These are phyloP conservation scores for Incumbomyces lentus DNA, from an alignment of 2,329 filamentous ascomycete species.

Conservation along the genomic window DNA sequence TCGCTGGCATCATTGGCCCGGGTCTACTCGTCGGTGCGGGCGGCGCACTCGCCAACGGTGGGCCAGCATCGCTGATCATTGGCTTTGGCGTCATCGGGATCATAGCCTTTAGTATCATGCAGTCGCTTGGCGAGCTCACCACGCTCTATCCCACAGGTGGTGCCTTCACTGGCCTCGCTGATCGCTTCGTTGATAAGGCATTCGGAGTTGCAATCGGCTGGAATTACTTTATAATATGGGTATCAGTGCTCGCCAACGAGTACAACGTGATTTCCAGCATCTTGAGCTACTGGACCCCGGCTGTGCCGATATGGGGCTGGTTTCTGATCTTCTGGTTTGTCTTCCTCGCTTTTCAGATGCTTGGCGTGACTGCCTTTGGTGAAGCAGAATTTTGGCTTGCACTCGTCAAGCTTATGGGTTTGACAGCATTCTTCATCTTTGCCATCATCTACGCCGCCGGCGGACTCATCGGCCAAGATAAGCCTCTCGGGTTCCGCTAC, in stretches of 20 bases:
- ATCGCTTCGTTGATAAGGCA: conserved; percentile 43
- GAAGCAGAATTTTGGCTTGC: conserved; percentile 42
- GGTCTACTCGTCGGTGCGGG: conserved; percentile 20
- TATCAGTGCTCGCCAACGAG: conserved; percentile 13
- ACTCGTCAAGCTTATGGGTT: conserved; percentile 26
- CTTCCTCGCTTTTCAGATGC: conserved; percentile 34
- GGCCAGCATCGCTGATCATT: conserved; percentile 28
- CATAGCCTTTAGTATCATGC: conserved; percentile 68
- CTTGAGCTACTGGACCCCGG: conserved; percentile 37
- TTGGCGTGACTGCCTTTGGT: conserved; percentile 38
- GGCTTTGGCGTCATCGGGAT: conserved; percentile 47
- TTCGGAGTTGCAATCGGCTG: conserved; percentile 35
- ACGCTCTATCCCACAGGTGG: conserved; percentile 68
- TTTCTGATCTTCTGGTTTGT: conserved; percentile 39
- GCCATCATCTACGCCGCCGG: conserved; percentile 29
- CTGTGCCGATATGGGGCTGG: conserved; percentile 38
- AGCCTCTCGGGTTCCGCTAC: conserved; percentile 27
- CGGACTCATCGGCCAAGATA: conserved; percentile 20
- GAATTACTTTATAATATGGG: conserved; percentile 28
- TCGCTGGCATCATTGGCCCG: conserved; percentile 32
- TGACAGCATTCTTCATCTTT: conserved; percentile 26
- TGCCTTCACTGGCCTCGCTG: conserved; percentile 59
- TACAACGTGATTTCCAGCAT: conserved; percentile 14
- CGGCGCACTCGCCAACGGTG: conserved; percentile 26
- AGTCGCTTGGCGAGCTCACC: conserved; percentile 56